Base-by-base conservation (phyloP, 768 basidiomycete species). In the Pleurotus salmoneostramineus region DNA sequence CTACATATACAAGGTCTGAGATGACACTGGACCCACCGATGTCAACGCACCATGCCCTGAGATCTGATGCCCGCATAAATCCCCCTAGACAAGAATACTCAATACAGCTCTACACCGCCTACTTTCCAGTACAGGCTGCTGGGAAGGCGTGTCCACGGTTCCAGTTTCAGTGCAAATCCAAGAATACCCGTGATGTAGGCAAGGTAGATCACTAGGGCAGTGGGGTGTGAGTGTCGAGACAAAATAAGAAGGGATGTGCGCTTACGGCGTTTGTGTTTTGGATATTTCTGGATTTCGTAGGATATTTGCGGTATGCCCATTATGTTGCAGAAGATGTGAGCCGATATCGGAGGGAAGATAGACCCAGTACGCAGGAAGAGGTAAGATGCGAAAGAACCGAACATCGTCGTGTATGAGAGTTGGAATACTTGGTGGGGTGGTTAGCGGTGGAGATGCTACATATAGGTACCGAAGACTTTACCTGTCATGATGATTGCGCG, bases 251-350 rank as follows among this genome's bases (percentile, higher is more conserved):
- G 10, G 10, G 40, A 42, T n/a, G n/a, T 42, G n/a, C n/a, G n/a
- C 84, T 63, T 56, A 89, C 89, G 64, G 62, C 64, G 71, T 68
- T 79, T 83, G 59, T 75, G 73, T 21, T 71, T 65, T 0, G 85
- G 85, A 63, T 81, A 84, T 56, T 72, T 69, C 42, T 64, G 63
- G 36, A 91, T 64, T 58, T 94, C 92, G 33, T 74, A 70, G 0
- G 61, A 66, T 27, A 88, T 79, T 54, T 85, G 79, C 2, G 96
- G 97, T 32, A 98, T 65, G 0, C 95, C 95, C 92, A 98, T 95
- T 50, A 90, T 69, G 67, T 99, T 99, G 77, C 97, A 98, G 67
- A 94, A 96, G 0, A 89, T 73, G 67, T 99, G 97, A 0, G 93
- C 85, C 6, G 81, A 71, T 56, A 95, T 79, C 2, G 95, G 77